Base-by-base conservation (phyloP, 306 rosid genomes). In the Hippophae tibetana region DNA sequence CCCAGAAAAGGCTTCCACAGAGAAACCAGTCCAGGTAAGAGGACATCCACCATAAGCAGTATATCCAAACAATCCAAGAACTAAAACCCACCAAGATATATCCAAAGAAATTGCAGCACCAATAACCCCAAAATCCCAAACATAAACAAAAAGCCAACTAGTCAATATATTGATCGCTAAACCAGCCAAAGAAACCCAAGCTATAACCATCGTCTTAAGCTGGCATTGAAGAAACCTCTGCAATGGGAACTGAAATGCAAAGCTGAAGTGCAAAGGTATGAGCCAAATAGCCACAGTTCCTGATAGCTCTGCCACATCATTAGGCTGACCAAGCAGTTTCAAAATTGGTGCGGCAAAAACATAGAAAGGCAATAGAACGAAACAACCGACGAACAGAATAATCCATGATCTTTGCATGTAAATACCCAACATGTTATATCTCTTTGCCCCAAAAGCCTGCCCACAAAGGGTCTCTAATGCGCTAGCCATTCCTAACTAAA, bases 11-110 rank as follows among this genome's bases (percentile, higher is more conserved):
- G 94, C 90, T 60, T 87, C 89, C 25, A 60, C 10, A 13, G 97
- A 90, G 74, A 87, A 90, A 13, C 97, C 94, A 53, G 71, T 5
- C 95, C 94, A 90, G 1, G 94, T 82, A 3, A 12, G 13, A 43
- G 90, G 90, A 5, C 97, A 90, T 6, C 90, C 89, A 9, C 97
- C 97, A 7, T 12, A 74, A 13, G 72, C 27, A 8, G 79, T 23
- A 58, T 84, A 84, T 44, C 63, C 57, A 11, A 72, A 9, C 40
- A 82, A 85, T 2, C 89, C 87, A 6, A 87, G 12, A 7, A 70
- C 66, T 47, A 82, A 49, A 6, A 74, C 63, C 90, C 94, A 59
- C 63, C 52, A 44, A 43, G 52, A 44, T 1, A 59, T 11, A 5
- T 13, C 23, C 52, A 59, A 14, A 44, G 40, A 10, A 13, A 47